Conservation (phyloP, 345 rosid species). For the Triadica sebifera region DNA sequence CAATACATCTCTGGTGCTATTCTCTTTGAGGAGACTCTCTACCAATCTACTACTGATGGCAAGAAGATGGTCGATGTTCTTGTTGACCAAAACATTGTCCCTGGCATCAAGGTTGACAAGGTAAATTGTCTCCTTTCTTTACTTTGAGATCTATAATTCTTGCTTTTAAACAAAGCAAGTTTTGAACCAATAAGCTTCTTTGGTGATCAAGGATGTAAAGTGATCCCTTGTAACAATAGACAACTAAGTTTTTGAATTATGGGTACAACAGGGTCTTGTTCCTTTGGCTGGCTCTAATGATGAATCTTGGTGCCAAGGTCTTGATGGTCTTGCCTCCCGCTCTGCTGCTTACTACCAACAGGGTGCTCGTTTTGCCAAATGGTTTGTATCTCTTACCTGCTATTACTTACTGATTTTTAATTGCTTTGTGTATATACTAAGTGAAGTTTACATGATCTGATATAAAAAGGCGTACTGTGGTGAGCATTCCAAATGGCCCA, state of each 20-base stretch:
- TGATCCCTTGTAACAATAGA: too few species aligned
- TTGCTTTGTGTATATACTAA: neutral
- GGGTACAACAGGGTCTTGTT: slow-evolving; percentile 65
- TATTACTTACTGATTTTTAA: neutral
- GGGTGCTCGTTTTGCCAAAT: slow-evolving; percentile 98
- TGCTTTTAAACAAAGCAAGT: too few species aligned
- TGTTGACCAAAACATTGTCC: too few species aligned
- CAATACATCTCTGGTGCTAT: too few species aligned
- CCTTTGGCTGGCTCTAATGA: slow-evolving; percentile 84
- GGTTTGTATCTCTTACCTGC: slow-evolving; percentile 38
- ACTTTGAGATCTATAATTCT: too few species aligned
- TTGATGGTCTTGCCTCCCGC: slow-evolving; percentile 87
- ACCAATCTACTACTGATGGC: too few species aligned
- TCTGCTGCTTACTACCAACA: slow-evolving; percentile 95
- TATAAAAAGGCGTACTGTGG: slow-evolving; percentile 72
- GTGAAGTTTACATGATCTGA: neutral
- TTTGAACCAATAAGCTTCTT: too few species aligned
- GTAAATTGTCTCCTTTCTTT: too few species aligned
- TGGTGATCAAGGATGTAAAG: too few species aligned
- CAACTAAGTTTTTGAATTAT: neutral
- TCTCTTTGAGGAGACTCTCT: too few species aligned
- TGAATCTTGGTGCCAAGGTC: slow-evolving; percentile 99
- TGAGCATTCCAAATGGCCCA: slow-evolving; percentile 97
- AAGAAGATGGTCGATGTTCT: too few species aligned
- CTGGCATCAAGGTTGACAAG: too few species aligned